These are phyloP conservation scores for Diddensiella caesifluorescens DNA, from an alignment of 805 yeast genomes.

Conservation along the genomic window DNA sequence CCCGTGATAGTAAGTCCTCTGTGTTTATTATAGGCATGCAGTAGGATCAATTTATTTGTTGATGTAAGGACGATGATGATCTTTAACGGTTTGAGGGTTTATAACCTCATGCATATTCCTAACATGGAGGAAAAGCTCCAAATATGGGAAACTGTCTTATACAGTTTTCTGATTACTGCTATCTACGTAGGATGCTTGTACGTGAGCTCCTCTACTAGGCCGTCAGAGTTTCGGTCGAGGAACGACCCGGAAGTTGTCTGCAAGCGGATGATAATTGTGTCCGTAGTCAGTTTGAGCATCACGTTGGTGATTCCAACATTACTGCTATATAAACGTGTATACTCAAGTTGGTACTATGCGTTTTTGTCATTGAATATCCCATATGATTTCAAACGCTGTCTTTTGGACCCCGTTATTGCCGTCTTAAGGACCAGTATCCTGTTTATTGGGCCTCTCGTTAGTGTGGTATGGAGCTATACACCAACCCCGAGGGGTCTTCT, in stretches of 20 bases:
- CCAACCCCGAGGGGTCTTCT: conserved; percentile 9
- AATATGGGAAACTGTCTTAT: conserved; percentile 6
- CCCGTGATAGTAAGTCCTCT: no score
- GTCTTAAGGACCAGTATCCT: conserved; percentile 37
- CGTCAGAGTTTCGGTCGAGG: conserved; percentile 18
- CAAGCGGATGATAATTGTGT: conserved; percentile 27
- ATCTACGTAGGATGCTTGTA: conserved; percentile 24
- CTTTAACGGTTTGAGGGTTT: no score
- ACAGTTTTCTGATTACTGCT: conserved; percentile 17
- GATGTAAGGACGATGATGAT: no score
- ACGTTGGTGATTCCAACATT: conserved; percentile 24
- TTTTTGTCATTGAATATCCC: conserved; percentile 13
- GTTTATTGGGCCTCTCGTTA: conserved; percentile 45
- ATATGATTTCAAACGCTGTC: conserved; percentile 1
- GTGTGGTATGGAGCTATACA: conserved; percentile 29
- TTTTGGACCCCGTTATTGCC: conserved; percentile 21
- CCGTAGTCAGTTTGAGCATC: conserved; percentile 33
- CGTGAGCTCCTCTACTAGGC: conserved; percentile 20
- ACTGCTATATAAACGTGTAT: conserved; percentile 8
- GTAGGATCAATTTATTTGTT: no score
- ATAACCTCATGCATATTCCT: no score
- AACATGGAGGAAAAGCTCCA: conserved; percentile 5
- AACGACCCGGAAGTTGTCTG: conserved; percentile 22
- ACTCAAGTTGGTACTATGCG: conserved; percentile 12
- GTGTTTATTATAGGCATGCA: no score